phyloP scores from a whole-genome alignment of 1,284 basidiomycete genomes.

The Entoloma clypeatum region DNA sequence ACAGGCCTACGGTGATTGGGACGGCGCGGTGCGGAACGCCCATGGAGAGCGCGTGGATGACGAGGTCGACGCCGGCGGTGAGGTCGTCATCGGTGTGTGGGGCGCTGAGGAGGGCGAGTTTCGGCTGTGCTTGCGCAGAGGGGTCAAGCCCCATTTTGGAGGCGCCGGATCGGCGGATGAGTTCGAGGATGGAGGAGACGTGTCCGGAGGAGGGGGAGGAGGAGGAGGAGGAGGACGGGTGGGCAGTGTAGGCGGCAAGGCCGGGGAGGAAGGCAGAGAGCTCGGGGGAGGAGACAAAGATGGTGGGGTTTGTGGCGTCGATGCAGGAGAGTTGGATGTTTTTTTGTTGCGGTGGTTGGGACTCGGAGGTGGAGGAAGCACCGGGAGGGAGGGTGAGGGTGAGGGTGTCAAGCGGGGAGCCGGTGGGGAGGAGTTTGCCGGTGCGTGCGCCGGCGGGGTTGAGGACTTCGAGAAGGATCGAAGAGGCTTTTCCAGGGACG shows the following conservation, averaged over 20 bases:
- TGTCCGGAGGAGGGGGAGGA: slow-evolving; percentile 30
- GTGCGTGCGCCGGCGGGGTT: slow-evolving; percentile 66
- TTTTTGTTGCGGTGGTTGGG: slow-evolving; percentile 11
- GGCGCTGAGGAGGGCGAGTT: slow-evolving; percentile 56
- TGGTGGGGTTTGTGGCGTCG: slow-evolving; percentile 73
- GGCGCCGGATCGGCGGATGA: slow-evolving; percentile 55
- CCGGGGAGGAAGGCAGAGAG: slow-evolving; percentile 38
- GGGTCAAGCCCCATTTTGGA: slow-evolving; percentile 63
- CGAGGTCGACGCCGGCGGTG: slow-evolving; percentile 43
- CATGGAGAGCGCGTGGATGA: slow-evolving; percentile 67
- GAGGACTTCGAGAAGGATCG: slow-evolving; percentile 64
- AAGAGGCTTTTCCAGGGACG: slow-evolving; percentile 60
- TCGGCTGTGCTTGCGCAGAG: slow-evolving; percentile 61
- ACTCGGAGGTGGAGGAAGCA: no score
- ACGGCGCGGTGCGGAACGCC: slow-evolving; percentile 69
- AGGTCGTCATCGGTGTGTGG: slow-evolving; percentile 28
- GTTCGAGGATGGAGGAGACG: slow-evolving; percentile 44
- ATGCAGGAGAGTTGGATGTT: slow-evolving; percentile 50
- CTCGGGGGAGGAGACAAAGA: slow-evolving; percentile 50
- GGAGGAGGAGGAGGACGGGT: slow-evolving; percentile 32
- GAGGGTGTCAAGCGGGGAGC: slow-evolving; percentile 44
- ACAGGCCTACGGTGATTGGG: slow-evolving; percentile 72
- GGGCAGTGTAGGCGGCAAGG: slow-evolving; percentile 34
- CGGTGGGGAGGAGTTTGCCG: slow-evolving; percentile 64
- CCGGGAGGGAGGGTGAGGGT: slow-evolving; percentile 24